Evolutionary conservation across 2,329 filamentous ascomycete species (phyloP).

Genomic region (Falciphora oryzae): DNA sequence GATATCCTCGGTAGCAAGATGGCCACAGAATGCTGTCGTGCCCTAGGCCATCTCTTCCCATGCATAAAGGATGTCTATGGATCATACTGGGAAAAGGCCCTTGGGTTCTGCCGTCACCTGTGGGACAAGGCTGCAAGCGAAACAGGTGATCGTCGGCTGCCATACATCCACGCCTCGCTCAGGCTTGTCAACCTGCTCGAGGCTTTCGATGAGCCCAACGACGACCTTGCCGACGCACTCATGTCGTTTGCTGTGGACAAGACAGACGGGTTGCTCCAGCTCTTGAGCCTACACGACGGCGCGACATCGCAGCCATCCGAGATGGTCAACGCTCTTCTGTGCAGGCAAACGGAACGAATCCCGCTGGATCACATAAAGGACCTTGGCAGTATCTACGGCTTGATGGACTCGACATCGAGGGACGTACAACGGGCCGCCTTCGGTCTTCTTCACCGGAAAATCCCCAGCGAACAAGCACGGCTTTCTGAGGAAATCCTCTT

Average conservation of each 20-base stretch:
- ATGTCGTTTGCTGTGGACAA: constrained; percentile 52
- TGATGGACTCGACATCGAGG: constrained; percentile 70
- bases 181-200: constrained; percentile 62
- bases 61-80: constrained; percentile 79
- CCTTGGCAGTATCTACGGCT: constrained; percentile 62
- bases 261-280: constrained; percentile 51
- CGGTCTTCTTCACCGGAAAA: constrained; percentile 69
- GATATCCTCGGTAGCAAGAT: constrained; percentile 38
- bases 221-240: constrained; percentile 76
- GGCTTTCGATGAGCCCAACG: constrained; percentile 66
- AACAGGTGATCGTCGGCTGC: constrained; percentile 42
- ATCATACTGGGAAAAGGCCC: constrained; percentile 69
- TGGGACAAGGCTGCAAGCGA: constrained; percentile 47
- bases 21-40: constrained; percentile 48
- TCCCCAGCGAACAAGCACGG: constrained; percentile 73
- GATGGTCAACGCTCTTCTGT: constrained; percentile 70
- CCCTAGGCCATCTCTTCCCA: constrained; percentile 59
- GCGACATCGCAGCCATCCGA: constrained; percentile 57
- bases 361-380: constrained; percentile 57
- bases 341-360: constrained; percentile 61
- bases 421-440: constrained; percentile 78
- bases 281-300: constrained; percentile 51
- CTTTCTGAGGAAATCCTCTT: constrained; percentile 71
- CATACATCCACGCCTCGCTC: constrained; percentile 66
- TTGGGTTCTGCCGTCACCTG: constrained; percentile 52